These are phyloP conservation scores for Hyphopichia fennica DNA, from an alignment of 1,139 yeast species.

Conservation along the genomic window DNA sequence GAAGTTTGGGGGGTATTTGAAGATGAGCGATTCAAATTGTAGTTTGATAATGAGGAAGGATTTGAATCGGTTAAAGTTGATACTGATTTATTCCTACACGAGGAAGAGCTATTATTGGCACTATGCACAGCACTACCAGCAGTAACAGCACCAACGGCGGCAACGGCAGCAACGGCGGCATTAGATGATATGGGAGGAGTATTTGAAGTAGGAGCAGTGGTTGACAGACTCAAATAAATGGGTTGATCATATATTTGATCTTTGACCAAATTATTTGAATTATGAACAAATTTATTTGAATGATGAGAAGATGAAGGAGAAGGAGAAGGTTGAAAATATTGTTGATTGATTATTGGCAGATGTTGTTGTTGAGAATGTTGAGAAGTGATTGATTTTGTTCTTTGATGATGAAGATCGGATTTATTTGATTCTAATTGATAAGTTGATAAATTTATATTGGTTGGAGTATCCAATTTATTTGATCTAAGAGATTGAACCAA, in stretches of 20 bases:
- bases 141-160: too few relatives aligned
- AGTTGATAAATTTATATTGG: conserved; percentile 23
- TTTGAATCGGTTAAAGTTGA: conserved; percentile 19
- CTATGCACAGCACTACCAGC: neutral
- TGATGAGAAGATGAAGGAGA: conserved; percentile 5
- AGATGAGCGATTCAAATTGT: conserved; percentile 26
- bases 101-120: neutral
- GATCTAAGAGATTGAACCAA: conserved; percentile 30
- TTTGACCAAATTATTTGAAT: neutral
- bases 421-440: conserved; percentile 11
- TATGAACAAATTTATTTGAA: conserved; percentile 1
- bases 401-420: conserved; percentile 14
- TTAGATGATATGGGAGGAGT: neutral
- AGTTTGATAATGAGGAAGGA: conserved; percentile 23
- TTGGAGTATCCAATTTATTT: conserved; percentile 30
- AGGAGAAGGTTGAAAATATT: conserved; percentile 6
- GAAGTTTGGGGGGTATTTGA: conserved; percentile 42
- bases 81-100: conserved; percentile 2
- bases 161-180: neutral
- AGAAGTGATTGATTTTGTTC: conserved; percentile 14
- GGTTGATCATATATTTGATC: neutral
- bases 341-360: conserved; percentile 8
- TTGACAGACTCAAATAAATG: neutral
- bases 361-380: conserved; percentile 3
- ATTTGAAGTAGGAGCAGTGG: neutral